Evolutionary conservation across 371 early-diverging fungal genomes (phyloP).

Genomic region (Massospora cicadina): DNA sequence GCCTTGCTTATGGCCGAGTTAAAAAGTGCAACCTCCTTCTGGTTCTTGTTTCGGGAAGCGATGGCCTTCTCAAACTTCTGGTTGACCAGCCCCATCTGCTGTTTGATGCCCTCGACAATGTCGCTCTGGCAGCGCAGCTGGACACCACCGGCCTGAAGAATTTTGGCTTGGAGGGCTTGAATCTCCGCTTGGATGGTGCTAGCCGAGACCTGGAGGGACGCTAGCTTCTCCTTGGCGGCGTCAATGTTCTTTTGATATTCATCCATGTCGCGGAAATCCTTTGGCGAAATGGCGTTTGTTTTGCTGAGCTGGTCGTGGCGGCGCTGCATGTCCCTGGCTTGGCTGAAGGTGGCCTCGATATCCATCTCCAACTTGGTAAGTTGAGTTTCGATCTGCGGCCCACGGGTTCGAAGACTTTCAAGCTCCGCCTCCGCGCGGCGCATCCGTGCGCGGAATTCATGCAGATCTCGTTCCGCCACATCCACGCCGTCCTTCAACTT

Average conservation of each 20-base stretch:
- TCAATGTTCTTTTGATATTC: constrained; percentile 22
- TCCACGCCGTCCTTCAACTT: constrained; percentile 34
- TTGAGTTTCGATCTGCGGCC: not conserved
- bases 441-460: constrained; percentile 27
- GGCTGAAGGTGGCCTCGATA: constrained; percentile 20
- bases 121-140: constrained; percentile 67
- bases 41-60: constrained; percentile 50
- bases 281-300: not conserved
- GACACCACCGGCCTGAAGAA: constrained; percentile 80
- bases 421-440: constrained; percentile 29
- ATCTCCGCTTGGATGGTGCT: constrained; percentile 42
- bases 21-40: constrained; percentile 50
- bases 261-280: constrained; percentile 20
- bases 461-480: constrained; percentile 31
- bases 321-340: not conserved
- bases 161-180: constrained; percentile 59
- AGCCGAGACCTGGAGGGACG: constrained; percentile 23
- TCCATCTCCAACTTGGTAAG: constrained; percentile 59
- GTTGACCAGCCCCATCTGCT: constrained; percentile 43
- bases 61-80: constrained; percentile 41
- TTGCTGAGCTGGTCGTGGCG: constrained; percentile 3
- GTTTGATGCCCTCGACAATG: constrained; percentile 63
- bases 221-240: constrained; percentile 20
- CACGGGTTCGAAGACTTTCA: constrained; percentile 14
- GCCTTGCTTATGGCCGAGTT: constrained; percentile 26